These are phyloP conservation scores for Candida quercuum DNA, from an alignment of 805 yeast genomes.

Conservation along the genomic window DNA sequence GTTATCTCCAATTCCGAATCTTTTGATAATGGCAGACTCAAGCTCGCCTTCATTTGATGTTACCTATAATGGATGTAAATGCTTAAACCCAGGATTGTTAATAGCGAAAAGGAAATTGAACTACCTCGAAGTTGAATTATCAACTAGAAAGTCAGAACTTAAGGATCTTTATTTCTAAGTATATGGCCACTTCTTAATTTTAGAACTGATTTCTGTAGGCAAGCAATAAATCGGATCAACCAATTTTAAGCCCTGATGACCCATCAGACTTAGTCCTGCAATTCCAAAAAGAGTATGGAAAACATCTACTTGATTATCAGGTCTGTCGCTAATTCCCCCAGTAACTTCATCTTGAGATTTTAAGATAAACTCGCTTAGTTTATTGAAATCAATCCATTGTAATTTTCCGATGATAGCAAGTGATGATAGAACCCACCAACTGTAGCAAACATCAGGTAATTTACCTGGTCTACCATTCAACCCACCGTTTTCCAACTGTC, in stretches of 20 bases:
- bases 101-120: conserved; percentile 43
- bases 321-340: conserved; percentile 93
- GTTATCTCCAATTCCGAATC: conserved; percentile 74
- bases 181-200: conserved; percentile 32
- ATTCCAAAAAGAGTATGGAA: conserved; percentile 90
- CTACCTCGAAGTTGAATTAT: conserved; percentile 71
- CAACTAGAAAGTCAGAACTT: conserved; percentile 44
- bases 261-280: conserved; percentile 79
- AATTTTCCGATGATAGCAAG: conserved; percentile 59
- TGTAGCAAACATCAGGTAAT: conserved; percentile 93
- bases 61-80: conserved; percentile 77
- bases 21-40: conserved; percentile 60
- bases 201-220: conserved; percentile 41
- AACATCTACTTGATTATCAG: conserved; percentile 87
- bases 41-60: conserved; percentile 68
- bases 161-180: conserved; percentile 31
- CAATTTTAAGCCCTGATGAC: conserved; percentile 48
- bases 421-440: conserved; percentile 94
- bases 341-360: conserved; percentile 66
- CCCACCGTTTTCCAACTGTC: conserved; percentile 86
- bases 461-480: conserved; percentile 95
- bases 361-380: conserved; percentile 63
- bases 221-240: conserved; percentile 88
- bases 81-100: conserved; percentile 65
- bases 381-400: conserved; percentile 72